Evolutionary conservation across 805 yeast genomes (phyloP).

Genomic region (Ogataea thermomethanolica): DNA sequence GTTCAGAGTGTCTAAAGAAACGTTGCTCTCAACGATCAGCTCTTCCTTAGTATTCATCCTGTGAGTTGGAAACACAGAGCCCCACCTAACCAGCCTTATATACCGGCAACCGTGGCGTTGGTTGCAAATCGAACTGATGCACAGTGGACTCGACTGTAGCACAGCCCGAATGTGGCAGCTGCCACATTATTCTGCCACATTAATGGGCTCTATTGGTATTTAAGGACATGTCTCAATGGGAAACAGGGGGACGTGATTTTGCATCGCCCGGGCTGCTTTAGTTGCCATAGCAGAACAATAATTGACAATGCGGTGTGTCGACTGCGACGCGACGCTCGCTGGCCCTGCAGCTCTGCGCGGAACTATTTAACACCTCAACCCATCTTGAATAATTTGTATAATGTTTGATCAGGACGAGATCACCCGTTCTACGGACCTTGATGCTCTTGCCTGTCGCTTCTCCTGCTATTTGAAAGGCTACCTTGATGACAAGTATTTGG

Average conservation of each 20-base stretch:
- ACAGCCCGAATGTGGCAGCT: constrained; percentile 1
- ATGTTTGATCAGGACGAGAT: constrained; percentile 17
- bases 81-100: neutral
- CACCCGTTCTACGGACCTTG: constrained; percentile 51
- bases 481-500: constrained; percentile 39
- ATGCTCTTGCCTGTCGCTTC: constrained; percentile 63
- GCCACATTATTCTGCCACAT: neutral
- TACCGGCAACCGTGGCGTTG: neutral
- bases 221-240: no score
- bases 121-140: neutral
- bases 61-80: neutral
- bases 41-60: neutral
- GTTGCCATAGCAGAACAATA: no score
- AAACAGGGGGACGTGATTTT: no score
- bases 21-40: neutral
- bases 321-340: no score
- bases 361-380: neutral
- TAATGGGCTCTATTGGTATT: no score
- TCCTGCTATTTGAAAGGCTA: constrained; percentile 51
- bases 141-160: neutral
- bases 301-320: no score
- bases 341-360: neutral
- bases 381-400: neutral
- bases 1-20: neutral
- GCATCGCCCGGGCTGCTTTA: no score